Conservation (phyloP, 108 stramenopile genomes). For the Stephanodiscus triporus region DNA sequence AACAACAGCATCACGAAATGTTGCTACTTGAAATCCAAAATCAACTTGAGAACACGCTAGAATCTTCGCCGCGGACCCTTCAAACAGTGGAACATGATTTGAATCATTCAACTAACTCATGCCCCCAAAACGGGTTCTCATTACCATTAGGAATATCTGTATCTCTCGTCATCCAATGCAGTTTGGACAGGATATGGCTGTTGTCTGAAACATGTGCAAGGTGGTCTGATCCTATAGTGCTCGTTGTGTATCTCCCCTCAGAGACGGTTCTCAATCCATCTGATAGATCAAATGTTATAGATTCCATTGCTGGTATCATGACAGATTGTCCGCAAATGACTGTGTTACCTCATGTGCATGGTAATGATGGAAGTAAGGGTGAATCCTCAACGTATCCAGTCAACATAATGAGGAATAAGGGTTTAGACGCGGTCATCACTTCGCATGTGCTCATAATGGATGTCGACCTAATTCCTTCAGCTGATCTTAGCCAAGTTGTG, state of each 20-base stretch:
- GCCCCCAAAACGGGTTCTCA: conserved; percentile 34
- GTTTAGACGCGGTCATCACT: conserved; percentile 76
- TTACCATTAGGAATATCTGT: conserved; percentile 25
- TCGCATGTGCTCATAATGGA: conserved; percentile 89
- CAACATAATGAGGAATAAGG: conserved; percentile 89
- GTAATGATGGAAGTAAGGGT: conserved; percentile 24
- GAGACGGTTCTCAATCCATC: conserved; percentile 13
- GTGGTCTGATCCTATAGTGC: conserved; percentile 80
- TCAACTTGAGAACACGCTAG: conserved; percentile 21
- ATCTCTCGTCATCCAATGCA: conserved; percentile 75
- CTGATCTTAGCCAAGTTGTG: conserved; percentile 51
- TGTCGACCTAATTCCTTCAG: conserved; percentile 89
- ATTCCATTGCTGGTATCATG: conserved; percentile 39
- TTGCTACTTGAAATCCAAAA: conserved; percentile 36
- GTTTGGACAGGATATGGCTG: conserved; percentile 74
- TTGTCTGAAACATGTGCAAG: conserved; percentile 67
- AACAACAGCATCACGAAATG: conserved; percentile 9
- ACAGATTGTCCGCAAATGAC: conserved; percentile 59
- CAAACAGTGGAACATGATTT: conserved; percentile 30
- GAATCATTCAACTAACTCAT: conserved; percentile 32
- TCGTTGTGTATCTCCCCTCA: conserved; percentile 61
- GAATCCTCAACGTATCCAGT: conserved; percentile 78
- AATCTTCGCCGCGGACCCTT: conserved; percentile 24
- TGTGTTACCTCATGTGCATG: conserved; percentile 52
- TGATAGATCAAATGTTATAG: conserved; percentile 18